Conservation (phyloP, 176 grass and related monocot species). For the Juncus inflexus region DNA sequence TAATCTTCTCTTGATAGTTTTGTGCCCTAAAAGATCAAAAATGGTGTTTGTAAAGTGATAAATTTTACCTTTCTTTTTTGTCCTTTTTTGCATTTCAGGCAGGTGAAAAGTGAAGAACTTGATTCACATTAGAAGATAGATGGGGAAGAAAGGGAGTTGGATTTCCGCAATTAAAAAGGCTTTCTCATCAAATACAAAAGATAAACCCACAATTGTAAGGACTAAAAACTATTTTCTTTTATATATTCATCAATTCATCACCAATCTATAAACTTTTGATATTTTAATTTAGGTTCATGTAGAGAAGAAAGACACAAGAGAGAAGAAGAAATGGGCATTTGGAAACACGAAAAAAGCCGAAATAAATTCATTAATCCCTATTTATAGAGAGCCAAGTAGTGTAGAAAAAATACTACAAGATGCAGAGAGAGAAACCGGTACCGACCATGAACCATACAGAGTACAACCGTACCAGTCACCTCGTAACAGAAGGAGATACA, state of each 20-base stretch:
- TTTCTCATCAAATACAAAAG: slow-evolving; percentile 62
- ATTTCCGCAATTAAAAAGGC: slow-evolving; percentile 72
- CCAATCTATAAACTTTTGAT: slow-evolving; percentile 1
- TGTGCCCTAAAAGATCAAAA: neutral
- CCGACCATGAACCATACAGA: slow-evolving; percentile 4
- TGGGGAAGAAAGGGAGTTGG: slow-evolving; percentile 97
- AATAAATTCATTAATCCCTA: slow-evolving; percentile 54
- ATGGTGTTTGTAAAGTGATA: neutral
- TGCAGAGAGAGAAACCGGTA: slow-evolving; percentile 51
- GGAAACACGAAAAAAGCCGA: slow-evolving; percentile 45
- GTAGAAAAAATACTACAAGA: slow-evolving; percentile 95
- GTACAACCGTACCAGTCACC: slow-evolving; percentile 23
- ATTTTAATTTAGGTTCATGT: neutral
- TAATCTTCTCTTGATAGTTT: no score
- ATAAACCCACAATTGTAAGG: slow-evolving; percentile 61
- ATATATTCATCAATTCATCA: neutral
- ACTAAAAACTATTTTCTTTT: neutral
- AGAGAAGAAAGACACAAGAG: slow-evolving; percentile 33
- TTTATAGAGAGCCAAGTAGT: slow-evolving; percentile 93
- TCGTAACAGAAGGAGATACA: slow-evolving; percentile 19
- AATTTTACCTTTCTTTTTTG: neutral
- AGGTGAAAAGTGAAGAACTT: slow-evolving; percentile 7
- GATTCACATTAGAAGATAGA: slow-evolving; percentile 60
- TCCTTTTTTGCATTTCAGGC: slow-evolving; percentile 12
- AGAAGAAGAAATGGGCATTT: slow-evolving; percentile 89